Evolutionary conservation across 2,329 filamentous ascomycete species (phyloP), one percentile per base, ranked within the genome.

Genomic region (Aspergillus pseudotamarii): DNA sequence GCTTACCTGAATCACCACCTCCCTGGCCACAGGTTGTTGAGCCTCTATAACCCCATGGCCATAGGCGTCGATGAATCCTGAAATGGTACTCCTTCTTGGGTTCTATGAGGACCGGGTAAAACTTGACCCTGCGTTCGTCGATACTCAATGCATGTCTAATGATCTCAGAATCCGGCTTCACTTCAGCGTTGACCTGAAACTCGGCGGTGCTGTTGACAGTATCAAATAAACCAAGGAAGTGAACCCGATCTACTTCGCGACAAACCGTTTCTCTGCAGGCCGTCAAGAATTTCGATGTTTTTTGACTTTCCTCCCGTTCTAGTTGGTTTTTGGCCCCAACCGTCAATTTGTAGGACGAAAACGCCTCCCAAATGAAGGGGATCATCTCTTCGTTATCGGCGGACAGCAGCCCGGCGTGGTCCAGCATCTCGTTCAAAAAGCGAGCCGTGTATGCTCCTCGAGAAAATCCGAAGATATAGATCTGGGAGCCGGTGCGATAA

Each of bases 61-160:
- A 16, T 19, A 28, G 46, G 26, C 46, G 46, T 23, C 46, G 23
- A 50, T 26, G 46, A 8, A 10, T 6, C 46, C 26, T 26, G 46
- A 23, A 19, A 1, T 23, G 30, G n/a, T 54, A 36, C 30, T 54
- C 32, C 32, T 54, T 54, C n/a, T 19, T 32, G 14, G 50, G 50
- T 5, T 53, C 50, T 14, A 66, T 46, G 19, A 66, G 45, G 6
- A 63, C 64, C 0, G 60, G 64, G 4, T 58, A 54, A 12, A 57
- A 57, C 55, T 45, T 45, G 36, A 45, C 55, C 26, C 55, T 46
- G n/a, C 56, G 56, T n/a, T 58, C 56, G 36, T 58, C 34, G 57
- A 86, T 85, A 2, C 81, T 78, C 0, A 86, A 83, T 2, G 83
- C 83, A 67, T 86, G 84, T 2, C 84, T 77, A 57, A 85, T 83